These are phyloP conservation scores for Miscanthus lutarioriparius DNA, from an alignment of 176 grass and related monocot species.

Conservation along the genomic window DNA sequence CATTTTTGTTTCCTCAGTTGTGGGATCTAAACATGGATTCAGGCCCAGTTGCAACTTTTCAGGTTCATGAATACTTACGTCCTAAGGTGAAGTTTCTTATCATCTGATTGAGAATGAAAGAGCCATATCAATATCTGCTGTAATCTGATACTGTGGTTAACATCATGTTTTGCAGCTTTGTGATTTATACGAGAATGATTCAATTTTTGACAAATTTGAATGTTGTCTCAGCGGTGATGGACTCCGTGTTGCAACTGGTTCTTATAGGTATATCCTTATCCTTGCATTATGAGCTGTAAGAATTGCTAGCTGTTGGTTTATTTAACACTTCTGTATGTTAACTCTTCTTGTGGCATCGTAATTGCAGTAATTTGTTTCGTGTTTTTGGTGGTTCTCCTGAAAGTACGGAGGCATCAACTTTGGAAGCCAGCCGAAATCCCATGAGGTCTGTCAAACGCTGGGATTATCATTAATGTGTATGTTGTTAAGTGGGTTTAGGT, in stretches of 20 bases:
- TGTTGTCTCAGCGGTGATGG: constrained; percentile 82
- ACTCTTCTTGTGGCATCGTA: constrained; percentile 30
- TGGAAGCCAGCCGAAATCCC: constrained; percentile 86
- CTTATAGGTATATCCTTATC: constrained; percentile 69
- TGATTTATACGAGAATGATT: constrained; percentile 89
- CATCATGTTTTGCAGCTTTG: constrained; percentile 59
- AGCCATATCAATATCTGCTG: constrained; percentile 23
- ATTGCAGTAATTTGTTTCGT: constrained; percentile 83
- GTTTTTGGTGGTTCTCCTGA: constrained; percentile 67
- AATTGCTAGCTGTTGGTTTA: constrained; percentile 18
- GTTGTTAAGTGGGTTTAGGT: background rate
- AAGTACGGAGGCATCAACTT: constrained; percentile 60
- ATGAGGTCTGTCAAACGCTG: constrained; percentile 57
- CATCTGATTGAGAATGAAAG: constrained; percentile 31
- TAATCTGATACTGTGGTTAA: constrained; percentile 29
- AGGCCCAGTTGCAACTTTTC: constrained; percentile 76
- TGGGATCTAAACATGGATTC: constrained; percentile 98
- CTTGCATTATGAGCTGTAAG: constrained; percentile 21
- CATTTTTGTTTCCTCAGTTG: constrained; percentile 50
- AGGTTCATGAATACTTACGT: constrained; percentile 92
- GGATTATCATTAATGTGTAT: background rate
- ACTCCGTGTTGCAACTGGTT: constrained; percentile 72
- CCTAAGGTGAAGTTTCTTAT: constrained; percentile 62
- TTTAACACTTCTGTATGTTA: constrained; percentile 29
- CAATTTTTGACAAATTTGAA: constrained; percentile 92